These are phyloP conservation scores for Pezizomycotina sp. DNA, from an alignment of 2,329 filamentous ascomycete species.

Conservation along the genomic window DNA sequence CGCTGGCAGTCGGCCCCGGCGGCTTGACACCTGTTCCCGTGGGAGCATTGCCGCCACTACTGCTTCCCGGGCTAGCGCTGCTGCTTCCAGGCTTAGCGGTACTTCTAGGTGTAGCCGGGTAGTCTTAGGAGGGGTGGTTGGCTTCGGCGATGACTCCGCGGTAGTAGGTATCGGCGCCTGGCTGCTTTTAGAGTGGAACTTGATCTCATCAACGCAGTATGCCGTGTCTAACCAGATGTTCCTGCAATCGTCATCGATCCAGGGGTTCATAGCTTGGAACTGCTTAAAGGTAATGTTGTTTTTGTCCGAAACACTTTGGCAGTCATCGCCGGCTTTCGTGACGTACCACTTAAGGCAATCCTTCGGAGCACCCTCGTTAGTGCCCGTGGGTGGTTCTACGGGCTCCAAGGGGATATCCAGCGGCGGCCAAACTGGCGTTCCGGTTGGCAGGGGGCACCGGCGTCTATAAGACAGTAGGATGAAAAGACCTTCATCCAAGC, in stretches of 20 bases:
- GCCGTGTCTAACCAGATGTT: slow-evolving; percentile 5
- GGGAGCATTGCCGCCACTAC: background rate
- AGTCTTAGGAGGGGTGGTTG: background rate
- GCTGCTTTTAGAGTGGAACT: background rate
- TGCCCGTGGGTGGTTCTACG: slow-evolving; percentile 1
- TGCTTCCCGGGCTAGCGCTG: background rate
- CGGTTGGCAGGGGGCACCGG: slow-evolving; percentile 3
- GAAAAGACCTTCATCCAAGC: slow-evolving; percentile 5
- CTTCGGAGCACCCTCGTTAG: slow-evolving; percentile 4
- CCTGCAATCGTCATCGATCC: slow-evolving; percentile 6
- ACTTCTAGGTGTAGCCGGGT: background rate
- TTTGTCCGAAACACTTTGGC: slow-evolving; percentile 1
- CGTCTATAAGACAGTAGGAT: slow-evolving; percentile 3
- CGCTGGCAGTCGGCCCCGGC: slow-evolving; percentile 3
- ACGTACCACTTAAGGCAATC: slow-evolving; percentile 7
- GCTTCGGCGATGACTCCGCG: background rate
- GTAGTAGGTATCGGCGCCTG: too few species aligned
- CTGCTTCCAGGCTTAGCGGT: slow-evolving; percentile 1
- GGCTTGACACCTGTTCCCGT: slow-evolving; percentile 7
- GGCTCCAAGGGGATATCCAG: slow-evolving; percentile 3
- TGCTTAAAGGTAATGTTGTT: slow-evolving; percentile 5
- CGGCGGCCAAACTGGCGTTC: slow-evolving; percentile 3
- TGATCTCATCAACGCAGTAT: slow-evolving; percentile 5
- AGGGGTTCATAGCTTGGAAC: slow-evolving; percentile 5
- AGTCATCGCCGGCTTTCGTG: slow-evolving; percentile 1